phyloP scores from a whole-genome alignment of 1,284 basidiomycete genomes.

The Baeospora myosura region DNA sequence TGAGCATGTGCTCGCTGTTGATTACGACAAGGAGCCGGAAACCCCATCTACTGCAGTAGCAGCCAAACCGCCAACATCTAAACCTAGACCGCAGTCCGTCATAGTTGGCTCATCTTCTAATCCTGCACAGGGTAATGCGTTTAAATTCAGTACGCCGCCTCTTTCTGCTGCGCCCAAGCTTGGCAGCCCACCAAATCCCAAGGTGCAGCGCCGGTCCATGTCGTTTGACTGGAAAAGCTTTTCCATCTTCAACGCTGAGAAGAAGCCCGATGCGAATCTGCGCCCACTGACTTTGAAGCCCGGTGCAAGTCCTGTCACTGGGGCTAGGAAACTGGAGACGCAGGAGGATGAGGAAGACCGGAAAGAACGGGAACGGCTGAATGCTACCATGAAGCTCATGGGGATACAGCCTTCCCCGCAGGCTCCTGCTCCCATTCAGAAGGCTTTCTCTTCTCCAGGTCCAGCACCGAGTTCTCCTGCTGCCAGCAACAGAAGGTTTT shows the following conservation, averaged over 20 bases:
- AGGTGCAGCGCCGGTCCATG: slow-evolving; percentile 61
- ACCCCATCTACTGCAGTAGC: slow-evolving; percentile 31
- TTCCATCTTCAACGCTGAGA: slow-evolving; percentile 60
- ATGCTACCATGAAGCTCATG: slow-evolving; percentile 89
- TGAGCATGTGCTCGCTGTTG: slow-evolving; percentile 85
- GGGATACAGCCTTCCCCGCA: slow-evolving; percentile 62
- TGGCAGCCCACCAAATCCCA: slow-evolving; percentile 31
- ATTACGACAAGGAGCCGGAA: slow-evolving; percentile 62
- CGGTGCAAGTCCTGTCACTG: slow-evolving; percentile 43
- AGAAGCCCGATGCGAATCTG: slow-evolving; percentile 47
- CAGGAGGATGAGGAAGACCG: slow-evolving; percentile 85
- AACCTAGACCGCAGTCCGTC: slow-evolving; percentile 53
- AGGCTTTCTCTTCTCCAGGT: slow-evolving; percentile 30
- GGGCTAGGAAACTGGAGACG: slow-evolving; percentile 69
- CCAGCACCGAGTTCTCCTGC: slow-evolving; percentile 28
- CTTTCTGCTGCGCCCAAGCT: slow-evolving; percentile 22
- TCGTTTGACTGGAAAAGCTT: slow-evolving; percentile 78
- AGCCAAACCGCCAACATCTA: slow-evolving; percentile 27
- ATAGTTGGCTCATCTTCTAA: slow-evolving; percentile 40
- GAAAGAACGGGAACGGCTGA: slow-evolving; percentile 74
- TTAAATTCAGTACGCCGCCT: slow-evolving; percentile 27
- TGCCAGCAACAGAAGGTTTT: slow-evolving; percentile 45
- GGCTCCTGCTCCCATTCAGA: slow-evolving; percentile 31
- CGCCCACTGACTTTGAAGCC: slow-evolving; percentile 70
- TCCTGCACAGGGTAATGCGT: slow-evolving; percentile 23